Base-by-base conservation (phyloP, 2,329 filamentous ascomycete species). In the Exophiala dermatitidis region DNA sequence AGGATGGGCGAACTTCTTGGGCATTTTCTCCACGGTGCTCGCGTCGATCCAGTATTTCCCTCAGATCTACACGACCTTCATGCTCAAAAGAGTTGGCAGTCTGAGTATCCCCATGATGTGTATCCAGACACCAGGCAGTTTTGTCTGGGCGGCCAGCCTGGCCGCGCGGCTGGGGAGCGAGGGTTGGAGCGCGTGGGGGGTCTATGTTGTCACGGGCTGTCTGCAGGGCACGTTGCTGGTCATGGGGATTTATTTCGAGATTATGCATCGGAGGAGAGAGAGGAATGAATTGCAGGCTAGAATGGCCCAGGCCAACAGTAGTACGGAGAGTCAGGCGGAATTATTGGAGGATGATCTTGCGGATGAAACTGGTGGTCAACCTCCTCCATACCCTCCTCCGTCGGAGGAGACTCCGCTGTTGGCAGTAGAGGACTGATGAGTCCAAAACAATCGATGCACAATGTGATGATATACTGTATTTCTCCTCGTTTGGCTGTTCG, bases 71-170 rank as follows among this genome's bases (percentile, higher is more conserved):
- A 96, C 87, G 48, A 98, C 93, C 0, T 94, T 88, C 72, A 80
- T 77, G 48, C 75, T 96, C 53, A 86, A 91, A 67, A 85, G 90
- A 63, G 86, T 95, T 1, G 90, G 90, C 50, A 95, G 90, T 68
- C 73, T 98, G 63, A 95, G 89, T 65, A 93, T 98, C 52, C 85
- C 89, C 3, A 97, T 96, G 86, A 97, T 98, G 90, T 86, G 87
- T 67, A 95, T 98, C 33, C 93, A 98, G 69, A 96, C 91, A 0
- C 93, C 93, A 0, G 93, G 93, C 0, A 90, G 89, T 54, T 84
- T 95, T 62, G 73, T 98, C 4, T 97, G 95, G 72, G 90, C 91
- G 0, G 84, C 79, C 8, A 96, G 90, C 67, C 73, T 98, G 41
- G 89, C 85, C 47, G 82, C 81, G 5, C 80, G 93, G 43, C 77